A percentile compares a stretch with the other conserved stretches of the same genome.
These are phyloP conservation scores for Globisporangium camurandrum DNA, from an alignment of 352 stramenopile species.

Conservation along the genomic window DNA sequence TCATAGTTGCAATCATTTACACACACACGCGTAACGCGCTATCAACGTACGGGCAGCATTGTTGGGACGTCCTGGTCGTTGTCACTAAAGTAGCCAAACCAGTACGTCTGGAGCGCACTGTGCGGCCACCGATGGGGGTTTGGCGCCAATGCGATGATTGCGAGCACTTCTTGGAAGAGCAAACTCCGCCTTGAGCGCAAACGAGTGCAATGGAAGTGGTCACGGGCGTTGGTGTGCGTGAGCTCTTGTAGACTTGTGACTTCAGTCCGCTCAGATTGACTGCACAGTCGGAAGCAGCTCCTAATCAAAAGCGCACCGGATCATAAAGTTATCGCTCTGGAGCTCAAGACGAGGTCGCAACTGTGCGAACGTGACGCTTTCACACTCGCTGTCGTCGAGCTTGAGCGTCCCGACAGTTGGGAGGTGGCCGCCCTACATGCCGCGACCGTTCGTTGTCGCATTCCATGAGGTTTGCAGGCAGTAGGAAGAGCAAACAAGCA, in stretches of 20 bases:
- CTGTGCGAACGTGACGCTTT: conserved; percentile 50
- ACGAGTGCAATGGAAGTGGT: neutral
- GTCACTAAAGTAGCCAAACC: conserved; percentile 58
- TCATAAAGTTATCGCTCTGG: conserved; percentile 51
- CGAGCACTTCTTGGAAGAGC: conserved; percentile 73
- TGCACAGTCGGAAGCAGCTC: too few species aligned
- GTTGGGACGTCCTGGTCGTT: conserved; percentile 27
- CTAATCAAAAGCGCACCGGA: conserved; percentile 20
- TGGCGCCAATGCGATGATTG: conserved; percentile 42
- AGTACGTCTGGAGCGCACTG: conserved; percentile 68
- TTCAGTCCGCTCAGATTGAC: too few species aligned
- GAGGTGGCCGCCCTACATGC: conserved; percentile 37
- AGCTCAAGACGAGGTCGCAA: conserved; percentile 62
- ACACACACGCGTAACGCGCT: too few species aligned
- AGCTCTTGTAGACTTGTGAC: neutral
- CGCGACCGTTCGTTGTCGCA: too few species aligned
- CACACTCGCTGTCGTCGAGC: conserved; percentile 49
- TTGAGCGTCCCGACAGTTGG: conserved; percentile 58
- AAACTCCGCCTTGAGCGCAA: conserved; percentile 31
- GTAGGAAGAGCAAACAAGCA: neutral
- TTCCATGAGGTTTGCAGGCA: too few species aligned
- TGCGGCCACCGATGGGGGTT: conserved; percentile 61
- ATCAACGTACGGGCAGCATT: conserved; percentile 37
- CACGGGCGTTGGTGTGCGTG: neutral
- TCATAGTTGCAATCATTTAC: too few species aligned